phyloP scores from a whole-genome alignment of 2,329 filamentous ascomycete species.

The Trichoderma sp. region DNA sequence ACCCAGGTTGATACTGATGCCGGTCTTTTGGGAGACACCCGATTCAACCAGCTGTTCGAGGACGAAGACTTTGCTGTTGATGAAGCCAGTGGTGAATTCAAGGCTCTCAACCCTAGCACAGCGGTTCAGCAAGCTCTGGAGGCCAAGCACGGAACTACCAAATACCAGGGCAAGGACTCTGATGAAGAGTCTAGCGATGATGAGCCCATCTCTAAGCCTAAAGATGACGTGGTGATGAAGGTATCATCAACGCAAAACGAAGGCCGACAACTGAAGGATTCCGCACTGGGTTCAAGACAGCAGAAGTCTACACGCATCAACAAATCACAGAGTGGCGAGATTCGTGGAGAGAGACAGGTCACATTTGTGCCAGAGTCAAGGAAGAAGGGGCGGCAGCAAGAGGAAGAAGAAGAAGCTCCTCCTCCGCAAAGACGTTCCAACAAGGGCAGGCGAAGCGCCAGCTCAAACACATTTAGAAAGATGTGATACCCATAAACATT shows the following conservation, averaged over 20 bases:
- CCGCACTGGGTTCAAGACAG: constrained; percentile 53
- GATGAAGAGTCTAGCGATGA: constrained; percentile 44
- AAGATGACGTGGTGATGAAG: constrained; percentile 56
- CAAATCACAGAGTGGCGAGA: constrained; percentile 46
- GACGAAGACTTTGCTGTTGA: constrained; percentile 92
- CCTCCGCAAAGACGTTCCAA: constrained; percentile 34
- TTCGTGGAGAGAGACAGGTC: constrained; percentile 63
- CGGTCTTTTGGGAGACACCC: constrained; percentile 74
- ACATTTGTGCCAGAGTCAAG: constrained; percentile 66
- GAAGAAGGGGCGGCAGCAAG: constrained; percentile 42
- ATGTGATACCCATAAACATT: constrained; percentile 43
- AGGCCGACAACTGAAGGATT: constrained; percentile 54
- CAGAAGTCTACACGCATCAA: constrained; percentile 48
- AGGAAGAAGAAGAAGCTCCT: constrained; percentile 32
- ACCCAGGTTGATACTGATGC: constrained; percentile 56
- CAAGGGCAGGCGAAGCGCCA: constrained; percentile 64
- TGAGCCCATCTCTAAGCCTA: constrained; percentile 27
- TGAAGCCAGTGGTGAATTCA: constrained; percentile 83
- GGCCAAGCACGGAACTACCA: constrained; percentile 35
- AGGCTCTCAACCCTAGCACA: constrained; percentile 84
- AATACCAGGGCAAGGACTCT: constrained; percentile 40
- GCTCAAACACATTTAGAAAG: constrained; percentile 69
- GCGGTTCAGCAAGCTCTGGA: constrained; percentile 37
- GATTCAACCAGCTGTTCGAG: constrained; percentile 86
- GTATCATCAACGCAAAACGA: constrained; percentile 67